Percentiles rank a stretch among this genome's conserved stretches.
phyloP scores from a whole-genome alignment of 495 filamentous ascomycete genomes.

The Penicilliopsis zonata region DNA sequence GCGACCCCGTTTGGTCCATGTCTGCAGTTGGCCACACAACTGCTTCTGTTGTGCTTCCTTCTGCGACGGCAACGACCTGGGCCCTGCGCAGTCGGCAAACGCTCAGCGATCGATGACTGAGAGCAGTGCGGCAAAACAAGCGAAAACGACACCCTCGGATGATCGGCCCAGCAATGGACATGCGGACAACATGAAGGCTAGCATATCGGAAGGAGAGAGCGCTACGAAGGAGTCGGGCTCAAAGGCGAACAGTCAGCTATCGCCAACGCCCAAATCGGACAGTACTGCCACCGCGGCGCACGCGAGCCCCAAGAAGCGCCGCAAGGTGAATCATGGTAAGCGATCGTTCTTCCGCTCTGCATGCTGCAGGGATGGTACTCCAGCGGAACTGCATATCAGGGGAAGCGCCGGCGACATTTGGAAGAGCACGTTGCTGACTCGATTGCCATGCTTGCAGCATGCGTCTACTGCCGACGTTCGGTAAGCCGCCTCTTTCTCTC shows the following conservation, averaged over 20 bases:
- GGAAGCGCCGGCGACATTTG: conserved; percentile 14
- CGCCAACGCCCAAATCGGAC: conserved; percentile 26
- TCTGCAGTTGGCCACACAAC: conserved; percentile 15
- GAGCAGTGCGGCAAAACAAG: conserved; percentile 14
- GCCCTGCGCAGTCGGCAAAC: conserved; percentile 14
- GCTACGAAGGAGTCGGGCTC: conserved; percentile 17
- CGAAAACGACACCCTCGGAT: conserved; percentile 16
- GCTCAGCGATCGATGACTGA: conserved; percentile 25
- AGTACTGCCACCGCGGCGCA: conserved; percentile 23
- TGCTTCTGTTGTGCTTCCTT: conserved; percentile 5
- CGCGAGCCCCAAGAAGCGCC: conserved; percentile 79
- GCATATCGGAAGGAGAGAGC: conserved; percentile 5
- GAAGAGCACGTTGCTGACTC: conserved; percentile 19
- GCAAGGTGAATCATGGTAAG: conserved; percentile 99
- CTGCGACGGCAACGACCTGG: conserved; percentile 10
- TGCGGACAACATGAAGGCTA: conserved; percentile 5
- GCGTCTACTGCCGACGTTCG: conserved; percentile 98
- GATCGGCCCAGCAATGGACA: conserved; percentile 12
- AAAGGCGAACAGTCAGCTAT: conserved; percentile 17
- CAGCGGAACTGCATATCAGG: conserved; percentile 15
- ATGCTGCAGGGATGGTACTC: conserved; percentile 18
- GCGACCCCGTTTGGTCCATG: conserved; percentile 7
- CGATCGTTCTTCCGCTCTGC: conserved; percentile 13
- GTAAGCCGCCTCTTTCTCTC: conserved; percentile 44
- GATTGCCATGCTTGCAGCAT: conserved; percentile 49